phyloP scores from a whole-genome alignment of 1,284 basidiomycete genomes.

The Mycena citricolor region DNA sequence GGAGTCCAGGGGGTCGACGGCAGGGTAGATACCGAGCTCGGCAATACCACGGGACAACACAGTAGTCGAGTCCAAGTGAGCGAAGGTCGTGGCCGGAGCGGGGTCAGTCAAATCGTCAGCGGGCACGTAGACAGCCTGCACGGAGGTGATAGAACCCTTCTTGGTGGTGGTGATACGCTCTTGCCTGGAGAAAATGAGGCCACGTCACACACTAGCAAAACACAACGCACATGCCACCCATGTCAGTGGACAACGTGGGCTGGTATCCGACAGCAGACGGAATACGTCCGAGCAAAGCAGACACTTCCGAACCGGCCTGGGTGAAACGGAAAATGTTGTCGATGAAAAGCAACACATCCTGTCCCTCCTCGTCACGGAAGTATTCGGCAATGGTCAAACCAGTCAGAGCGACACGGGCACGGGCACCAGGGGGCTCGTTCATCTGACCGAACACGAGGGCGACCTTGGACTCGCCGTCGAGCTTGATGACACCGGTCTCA shows the following conservation, averaged over 20 bases:
- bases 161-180: constrained; percentile 99
- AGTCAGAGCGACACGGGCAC: constrained; percentile 99
- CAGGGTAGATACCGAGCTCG: constrained; percentile 99
- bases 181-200: constrained; percentile 58
- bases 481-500: constrained; percentile 99
- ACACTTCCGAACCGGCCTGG: constrained; percentile 99
- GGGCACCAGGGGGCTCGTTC: constrained; percentile 99
- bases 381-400: constrained; percentile 99
- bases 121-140: constrained; percentile 99
- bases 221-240: constrained; percentile 94
- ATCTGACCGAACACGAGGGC: constrained; percentile 99
- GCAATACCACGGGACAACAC: constrained; percentile 98
- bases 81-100: constrained; percentile 98
- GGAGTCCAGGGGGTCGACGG: constrained; percentile 98
- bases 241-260: constrained; percentile 98
- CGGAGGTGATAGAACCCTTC: constrained; percentile 99
- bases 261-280: constrained; percentile 99
- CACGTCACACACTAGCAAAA: too few relatives aligned
- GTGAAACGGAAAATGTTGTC: constrained; percentile 99
- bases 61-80: constrained; percentile 99
- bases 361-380: constrained; percentile 99
- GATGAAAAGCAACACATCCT: constrained; percentile 99
- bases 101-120: constrained; percentile 99
- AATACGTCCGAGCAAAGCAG: constrained; percentile 99
- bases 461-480: constrained; percentile 98